Percentiles rank a stretch among this genome's conserved stretches.
phyloP scores from a whole-genome alignment of 345 rosid genomes.

The Aurinia saxatilis region DNA sequence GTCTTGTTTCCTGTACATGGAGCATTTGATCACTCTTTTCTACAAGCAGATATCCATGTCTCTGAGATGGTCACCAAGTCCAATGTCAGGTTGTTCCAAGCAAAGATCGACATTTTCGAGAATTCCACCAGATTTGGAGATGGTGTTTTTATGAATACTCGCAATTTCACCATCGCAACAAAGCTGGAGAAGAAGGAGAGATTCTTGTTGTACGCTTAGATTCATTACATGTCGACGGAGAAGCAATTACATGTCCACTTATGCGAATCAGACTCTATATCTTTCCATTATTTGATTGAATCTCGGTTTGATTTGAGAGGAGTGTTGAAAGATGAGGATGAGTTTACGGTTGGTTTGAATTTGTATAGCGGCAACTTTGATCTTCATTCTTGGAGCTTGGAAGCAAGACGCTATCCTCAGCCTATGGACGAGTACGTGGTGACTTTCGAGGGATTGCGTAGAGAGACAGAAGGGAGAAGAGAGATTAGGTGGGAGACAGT shows the following conservation, averaged over 20 bases:
- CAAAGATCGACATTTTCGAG: conserved; percentile 42
- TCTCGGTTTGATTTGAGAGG: conserved; percentile 40
- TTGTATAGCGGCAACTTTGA: conserved; percentile 46
- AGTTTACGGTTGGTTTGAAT: conserved; percentile 53
- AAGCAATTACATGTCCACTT: conserved; percentile 60
- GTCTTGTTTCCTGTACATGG: conserved; percentile 45
- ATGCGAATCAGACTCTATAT: conserved; percentile 38
- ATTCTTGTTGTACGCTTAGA: conserved; percentile 36
- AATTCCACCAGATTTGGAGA: conserved; percentile 30
- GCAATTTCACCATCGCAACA: conserved; percentile 33
- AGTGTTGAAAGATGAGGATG: conserved; percentile 37
- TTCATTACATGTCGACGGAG: too few species aligned
- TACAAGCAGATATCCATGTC: too few species aligned
- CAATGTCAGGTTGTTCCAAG: too few species aligned
- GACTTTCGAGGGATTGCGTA: too few species aligned
- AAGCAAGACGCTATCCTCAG: too few species aligned
- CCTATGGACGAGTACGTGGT: too few species aligned
- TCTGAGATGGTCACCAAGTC: neutral
- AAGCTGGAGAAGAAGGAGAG: conserved; percentile 32
- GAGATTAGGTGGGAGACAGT: conserved; percentile 42
- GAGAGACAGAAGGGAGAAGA: conserved; percentile 30
- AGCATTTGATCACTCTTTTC: conserved; percentile 22
- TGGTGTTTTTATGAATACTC: conserved; percentile 35
- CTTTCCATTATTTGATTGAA: conserved; percentile 37
- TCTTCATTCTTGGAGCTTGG: conserved; percentile 65